Percentiles rank a stretch among this genome's conserved stretches.
Conservation (phyloP, 2,329 filamentous ascomycete species). For the Aspergillus novoparasiticus region DNA sequence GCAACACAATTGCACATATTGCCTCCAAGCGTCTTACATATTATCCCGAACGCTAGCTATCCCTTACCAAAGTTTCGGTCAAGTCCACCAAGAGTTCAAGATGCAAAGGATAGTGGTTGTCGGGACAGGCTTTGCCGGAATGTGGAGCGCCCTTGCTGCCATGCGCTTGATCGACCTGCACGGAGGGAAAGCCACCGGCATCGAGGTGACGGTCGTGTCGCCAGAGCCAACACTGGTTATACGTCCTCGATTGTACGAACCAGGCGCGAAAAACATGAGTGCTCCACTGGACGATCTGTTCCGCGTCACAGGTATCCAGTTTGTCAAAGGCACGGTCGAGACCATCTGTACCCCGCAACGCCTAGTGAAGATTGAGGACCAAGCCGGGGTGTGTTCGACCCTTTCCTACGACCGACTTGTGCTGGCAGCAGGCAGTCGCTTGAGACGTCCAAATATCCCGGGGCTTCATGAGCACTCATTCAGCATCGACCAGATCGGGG, state of each 20-base stretch:
- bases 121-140: slow-evolving; percentile 41
- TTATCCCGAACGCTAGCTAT: not conserved
- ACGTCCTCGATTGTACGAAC: slow-evolving; percentile 40
- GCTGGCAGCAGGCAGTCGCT: slow-evolving; percentile 40
- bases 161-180: slow-evolving; percentile 33
- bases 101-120: slow-evolving; percentile 27
- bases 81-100: not conserved
- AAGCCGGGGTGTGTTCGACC: slow-evolving; percentile 7
- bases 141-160: slow-evolving; percentile 43
- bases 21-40: not conserved
- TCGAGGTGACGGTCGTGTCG: slow-evolving; percentile 37
- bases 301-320: slow-evolving; percentile 28
- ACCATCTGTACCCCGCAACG: slow-evolving; percentile 16
- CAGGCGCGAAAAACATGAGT: slow-evolving; percentile 29
- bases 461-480: slow-evolving; percentile 36
- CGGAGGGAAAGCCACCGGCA: slow-evolving; percentile 15
- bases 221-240: slow-evolving; percentile 37
- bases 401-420: slow-evolving; percentile 39
- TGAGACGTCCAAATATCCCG: slow-evolving; percentile 31
- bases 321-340: slow-evolving; percentile 17
- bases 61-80: slow-evolving; percentile 4
- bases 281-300: slow-evolving; percentile 28
- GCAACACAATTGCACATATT: not conserved
- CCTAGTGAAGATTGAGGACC: slow-evolving; percentile 14
- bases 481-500: slow-evolving; percentile 35